phyloP scores from a whole-genome alignment of 306 rosid genomes.

The Prunus persica region Prunus_persica_NCBIv2 NC_034012.1:11021501-11022000 shows the following conservation, averaged over 20 bases:
- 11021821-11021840: neutral
- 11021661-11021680: neutral
- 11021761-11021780: no score
- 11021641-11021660: neutral
- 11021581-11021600: conserved; percentile 16
- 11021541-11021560: conserved; percentile 58
- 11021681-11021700: neutral
- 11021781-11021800: neutral
- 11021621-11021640: conserved; percentile 8
- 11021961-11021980: conserved; percentile 96
- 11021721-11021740: neutral
- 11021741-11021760: no score
- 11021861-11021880: neutral
- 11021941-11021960: conserved; percentile 15
- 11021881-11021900: neutral
- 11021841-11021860: neutral
- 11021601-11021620: conserved; percentile 7
- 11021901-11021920: conserved; percentile 11
- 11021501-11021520: conserved; percentile 76
- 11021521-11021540: conserved; percentile 81
- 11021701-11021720: neutral
- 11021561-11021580: conserved; percentile 24
- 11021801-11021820: neutral
- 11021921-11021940: conserved; percentile 13
- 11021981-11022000: conserved; percentile 80